phyloP scores from a whole-genome alignment of 257 asterid genomes.

The Lithospermum erythrorhizon region DNA sequence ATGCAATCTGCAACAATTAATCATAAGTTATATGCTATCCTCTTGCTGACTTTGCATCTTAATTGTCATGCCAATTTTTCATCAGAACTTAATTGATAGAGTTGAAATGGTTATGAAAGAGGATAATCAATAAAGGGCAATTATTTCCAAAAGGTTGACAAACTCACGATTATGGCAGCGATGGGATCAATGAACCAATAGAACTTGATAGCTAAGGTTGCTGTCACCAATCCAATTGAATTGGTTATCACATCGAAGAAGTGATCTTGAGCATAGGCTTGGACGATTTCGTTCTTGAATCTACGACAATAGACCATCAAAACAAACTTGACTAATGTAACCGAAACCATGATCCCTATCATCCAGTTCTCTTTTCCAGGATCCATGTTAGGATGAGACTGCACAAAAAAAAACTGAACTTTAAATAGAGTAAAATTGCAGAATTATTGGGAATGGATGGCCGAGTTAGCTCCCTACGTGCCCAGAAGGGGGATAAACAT shows the following conservation, averaged over 20 bases:
- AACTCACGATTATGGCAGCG: conserved; percentile 72
- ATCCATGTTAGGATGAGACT: conserved; percentile 50
- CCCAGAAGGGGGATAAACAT: not conserved
- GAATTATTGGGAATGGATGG: not conserved
- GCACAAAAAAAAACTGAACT: conserved; percentile 10
- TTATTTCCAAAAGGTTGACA: not conserved
- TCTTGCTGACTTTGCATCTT: not conserved
- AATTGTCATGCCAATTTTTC: not conserved
- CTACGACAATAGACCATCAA: conserved; percentile 74
- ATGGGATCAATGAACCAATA: conserved; percentile 96
- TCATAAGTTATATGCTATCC: not conserved
- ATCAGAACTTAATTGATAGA: not conserved
- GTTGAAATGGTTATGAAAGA: not conserved
- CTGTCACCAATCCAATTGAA: conserved; percentile 63
- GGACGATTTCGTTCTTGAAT: conserved; percentile 66
- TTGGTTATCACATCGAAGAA: conserved; percentile 83
- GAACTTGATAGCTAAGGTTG: conserved; percentile 62
- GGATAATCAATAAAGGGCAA: not conserved
- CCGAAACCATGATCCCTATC: conserved; percentile 89
- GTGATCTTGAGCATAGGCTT: conserved; percentile 93
- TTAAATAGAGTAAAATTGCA: not conserved
- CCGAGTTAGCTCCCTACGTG: not conserved
- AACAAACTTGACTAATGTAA: conserved; percentile 61
- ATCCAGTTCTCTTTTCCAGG: conserved; percentile 74
- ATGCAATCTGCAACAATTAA: conserved; percentile 44